phyloP scores from a whole-genome alignment of 2,329 filamentous ascomycete genomes.

The Byssothecium circinans region DNA sequence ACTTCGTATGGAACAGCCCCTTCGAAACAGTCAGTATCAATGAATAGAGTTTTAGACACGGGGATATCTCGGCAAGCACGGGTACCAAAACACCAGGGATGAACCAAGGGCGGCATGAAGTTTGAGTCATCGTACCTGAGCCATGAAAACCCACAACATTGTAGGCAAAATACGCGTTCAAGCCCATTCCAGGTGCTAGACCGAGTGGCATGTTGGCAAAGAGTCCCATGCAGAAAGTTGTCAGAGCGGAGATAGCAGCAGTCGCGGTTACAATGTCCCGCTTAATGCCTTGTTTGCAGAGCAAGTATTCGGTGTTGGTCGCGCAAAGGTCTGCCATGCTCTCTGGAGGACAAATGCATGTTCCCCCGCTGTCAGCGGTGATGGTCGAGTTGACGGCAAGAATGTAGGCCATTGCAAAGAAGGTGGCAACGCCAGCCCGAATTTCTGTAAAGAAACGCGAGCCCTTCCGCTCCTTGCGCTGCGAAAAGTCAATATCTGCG shows the following conservation, averaged over 20 bases:
- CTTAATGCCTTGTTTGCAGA: conserved; percentile 66
- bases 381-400: conserved; percentile 69
- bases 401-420: conserved; percentile 58
- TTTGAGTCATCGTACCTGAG: conserved; percentile 54
- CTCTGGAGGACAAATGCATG: conserved; percentile 67
- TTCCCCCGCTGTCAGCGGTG: conserved; percentile 71
- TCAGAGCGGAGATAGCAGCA: conserved; percentile 76
- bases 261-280: conserved; percentile 83
- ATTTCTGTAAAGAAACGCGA: conserved; percentile 82
- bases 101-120: neutral
- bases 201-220: conserved; percentile 80
- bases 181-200: conserved; percentile 73
- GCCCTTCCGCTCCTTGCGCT: conserved; percentile 72
- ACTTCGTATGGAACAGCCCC: conserved; percentile 69
- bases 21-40: conserved; percentile 18
- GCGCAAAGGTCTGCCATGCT: conserved; percentile 55
- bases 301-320: conserved; percentile 60
- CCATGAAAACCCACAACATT: conserved; percentile 79
- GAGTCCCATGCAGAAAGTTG: conserved; percentile 81
- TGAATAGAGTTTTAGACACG: neutral
- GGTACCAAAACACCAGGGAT: conserved; percentile 2
- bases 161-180: conserved; percentile 88
- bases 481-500: conserved; percentile 22
- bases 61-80: neutral
- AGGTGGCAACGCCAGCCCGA: conserved; percentile 76